A percentile compares a stretch with the other conserved stretches of the same genome.
phyloP scores from a whole-genome alignment of 495 filamentous ascomycete species.

The Glarea lozoyensis region DNA sequence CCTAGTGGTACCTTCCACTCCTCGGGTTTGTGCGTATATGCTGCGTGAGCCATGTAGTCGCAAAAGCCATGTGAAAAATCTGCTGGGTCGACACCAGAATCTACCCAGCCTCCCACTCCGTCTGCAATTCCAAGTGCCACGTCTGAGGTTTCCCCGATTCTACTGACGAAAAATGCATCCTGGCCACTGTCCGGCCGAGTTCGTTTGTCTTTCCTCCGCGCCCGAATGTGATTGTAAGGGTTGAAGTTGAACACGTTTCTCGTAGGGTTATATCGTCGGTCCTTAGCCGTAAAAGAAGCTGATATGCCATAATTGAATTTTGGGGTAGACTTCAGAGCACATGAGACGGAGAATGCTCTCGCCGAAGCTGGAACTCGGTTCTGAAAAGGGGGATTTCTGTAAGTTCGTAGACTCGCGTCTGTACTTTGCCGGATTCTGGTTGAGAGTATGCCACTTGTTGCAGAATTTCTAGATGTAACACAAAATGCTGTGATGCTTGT shows the following conservation, averaged over 20 bases:
- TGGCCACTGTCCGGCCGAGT: slow-evolving; percentile 74
- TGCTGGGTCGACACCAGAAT: slow-evolving; percentile 83
- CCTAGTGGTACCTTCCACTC: slow-evolving; percentile 30
- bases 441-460: too few relatives aligned
- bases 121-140: slow-evolving; percentile 84
- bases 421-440: too few relatives aligned
- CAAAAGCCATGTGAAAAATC: slow-evolving; percentile 96
- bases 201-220: slow-evolving; percentile 38
- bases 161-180: slow-evolving; percentile 91
- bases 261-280: slow-evolving; percentile 58
- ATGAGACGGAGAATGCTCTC: too few relatives aligned
- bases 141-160: slow-evolving; percentile 47
- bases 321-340: slow-evolving; percentile 17
- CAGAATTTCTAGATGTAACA: too few relatives aligned
- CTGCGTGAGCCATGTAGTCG: slow-evolving; percentile 74
- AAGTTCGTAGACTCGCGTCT: too few relatives aligned
- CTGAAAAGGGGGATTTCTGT: too few relatives aligned
- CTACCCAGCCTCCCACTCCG: slow-evolving; percentile 90
- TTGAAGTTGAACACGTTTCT: slow-evolving; percentile 71
- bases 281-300: slow-evolving; percentile 71
- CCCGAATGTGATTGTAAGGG: slow-evolving; percentile 48
- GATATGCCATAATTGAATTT: slow-evolving; percentile 55
- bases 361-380: too few relatives aligned
- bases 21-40: slow-evolving; percentile 38
- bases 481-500: too few relatives aligned